Conservation (phyloP, 805 yeast genomes). For the Lachancea kluyveri region DNA sequence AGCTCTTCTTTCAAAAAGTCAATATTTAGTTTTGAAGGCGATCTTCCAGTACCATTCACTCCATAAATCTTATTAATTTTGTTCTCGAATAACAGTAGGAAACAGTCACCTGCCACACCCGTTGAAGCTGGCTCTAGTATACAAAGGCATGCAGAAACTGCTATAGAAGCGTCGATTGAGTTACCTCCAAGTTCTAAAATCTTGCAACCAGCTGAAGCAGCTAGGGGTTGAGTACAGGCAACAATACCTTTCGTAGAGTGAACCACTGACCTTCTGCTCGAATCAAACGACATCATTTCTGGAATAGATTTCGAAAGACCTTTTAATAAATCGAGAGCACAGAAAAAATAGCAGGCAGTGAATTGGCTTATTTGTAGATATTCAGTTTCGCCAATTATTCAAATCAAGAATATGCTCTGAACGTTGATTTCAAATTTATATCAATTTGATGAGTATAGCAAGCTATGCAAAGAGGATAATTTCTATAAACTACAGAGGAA, state of each 20-base stretch:
- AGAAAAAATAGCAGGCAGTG: no score
- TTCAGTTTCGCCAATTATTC: no score
- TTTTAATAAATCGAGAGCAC: no score
- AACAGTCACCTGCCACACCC: slow-evolving; percentile 64
- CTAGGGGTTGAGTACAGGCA: slow-evolving; percentile 70
- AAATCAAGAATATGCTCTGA: no score
- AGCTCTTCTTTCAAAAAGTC: slow-evolving; percentile 40
- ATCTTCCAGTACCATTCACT: slow-evolving; percentile 69
- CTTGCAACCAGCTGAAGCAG: slow-evolving; percentile 65
- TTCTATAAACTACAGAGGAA: no score
- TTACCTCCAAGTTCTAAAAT: slow-evolving; percentile 70
- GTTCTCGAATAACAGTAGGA: slow-evolving; percentile 52
- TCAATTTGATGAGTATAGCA: no score
- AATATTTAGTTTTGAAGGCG: slow-evolving; percentile 45
- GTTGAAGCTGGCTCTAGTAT: slow-evolving; percentile 55
- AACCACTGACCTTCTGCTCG: slow-evolving; percentile 11
- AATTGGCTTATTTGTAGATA: no score
- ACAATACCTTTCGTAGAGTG: slow-evolving; percentile 51
- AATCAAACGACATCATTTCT: slow-evolving; percentile 12
- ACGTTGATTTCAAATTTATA: no score
- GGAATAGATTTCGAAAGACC: no score
- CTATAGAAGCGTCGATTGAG: slow-evolving; percentile 59
- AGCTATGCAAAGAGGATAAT: no score
- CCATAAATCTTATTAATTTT: slow-evolving; percentile 50
- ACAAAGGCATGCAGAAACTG: slow-evolving; percentile 50